phyloP scores from a whole-genome alignment of 2,329 filamentous ascomycete species.

The Nothophaeocryptopus gaeumannii region DNA sequence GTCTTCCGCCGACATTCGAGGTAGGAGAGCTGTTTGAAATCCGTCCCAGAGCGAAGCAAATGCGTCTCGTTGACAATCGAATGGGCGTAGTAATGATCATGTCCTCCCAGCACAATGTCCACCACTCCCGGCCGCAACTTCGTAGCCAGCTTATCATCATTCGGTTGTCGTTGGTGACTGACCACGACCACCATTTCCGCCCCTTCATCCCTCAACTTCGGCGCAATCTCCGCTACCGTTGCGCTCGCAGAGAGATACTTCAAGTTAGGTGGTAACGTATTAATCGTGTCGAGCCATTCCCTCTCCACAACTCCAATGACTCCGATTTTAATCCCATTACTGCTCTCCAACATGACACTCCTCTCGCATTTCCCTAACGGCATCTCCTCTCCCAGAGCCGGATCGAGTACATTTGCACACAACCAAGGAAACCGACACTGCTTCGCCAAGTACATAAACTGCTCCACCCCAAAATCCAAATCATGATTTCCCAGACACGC shows the following conservation, averaged over 20 bases:
- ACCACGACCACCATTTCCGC: slow-evolving; percentile 80
- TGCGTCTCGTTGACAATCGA: slow-evolving; percentile 74
- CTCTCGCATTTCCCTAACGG: slow-evolving; percentile 73
- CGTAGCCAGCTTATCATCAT: slow-evolving; percentile 80
- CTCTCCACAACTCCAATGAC: slow-evolving; percentile 82
- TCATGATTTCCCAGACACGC: slow-evolving; percentile 93
- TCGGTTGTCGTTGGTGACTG: slow-evolving; percentile 83
- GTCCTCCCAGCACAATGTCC: slow-evolving; percentile 82
- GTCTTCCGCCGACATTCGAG: slow-evolving; percentile 68
- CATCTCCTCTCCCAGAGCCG: slow-evolving; percentile 69
- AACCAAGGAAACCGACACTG: slow-evolving; percentile 88
- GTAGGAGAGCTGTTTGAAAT: slow-evolving; percentile 91
- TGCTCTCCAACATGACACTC: slow-evolving; percentile 73
- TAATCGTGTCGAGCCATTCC: slow-evolving; percentile 87
- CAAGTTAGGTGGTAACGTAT: slow-evolving; percentile 75
- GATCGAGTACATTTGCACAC: slow-evolving; percentile 82
- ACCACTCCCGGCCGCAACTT: slow-evolving; percentile 65
- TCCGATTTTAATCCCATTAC: slow-evolving; percentile 81
- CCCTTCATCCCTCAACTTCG: slow-evolving; percentile 68
- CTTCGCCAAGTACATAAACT: slow-evolving; percentile 69
- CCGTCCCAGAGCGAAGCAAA: slow-evolving; percentile 80
- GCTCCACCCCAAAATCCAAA: slow-evolving; percentile 82
- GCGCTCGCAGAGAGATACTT: slow-evolving; percentile 76
- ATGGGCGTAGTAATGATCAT: slow-evolving; percentile 87
- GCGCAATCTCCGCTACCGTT: slow-evolving; percentile 73